A percentile compares a stretch with the other conserved stretches of the same genome.
These are phyloP conservation scores for Phytophthora citricola DNA, from an alignment of 352 stramenopile genomes.

Conservation along the genomic window DNA sequence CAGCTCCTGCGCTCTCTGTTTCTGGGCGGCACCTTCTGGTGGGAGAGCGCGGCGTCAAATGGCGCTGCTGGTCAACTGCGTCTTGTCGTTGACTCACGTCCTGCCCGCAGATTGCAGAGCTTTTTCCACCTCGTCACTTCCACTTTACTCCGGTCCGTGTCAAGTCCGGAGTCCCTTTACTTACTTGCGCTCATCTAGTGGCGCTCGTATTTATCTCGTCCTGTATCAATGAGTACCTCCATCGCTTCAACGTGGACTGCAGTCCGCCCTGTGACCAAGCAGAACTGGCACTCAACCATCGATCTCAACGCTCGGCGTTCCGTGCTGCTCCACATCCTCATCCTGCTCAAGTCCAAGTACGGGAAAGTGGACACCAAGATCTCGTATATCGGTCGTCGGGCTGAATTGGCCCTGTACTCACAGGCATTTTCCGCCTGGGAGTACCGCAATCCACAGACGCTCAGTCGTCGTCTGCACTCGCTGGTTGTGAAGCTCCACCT, in stretches of 20 bases:
- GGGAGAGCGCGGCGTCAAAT: slow-evolving; percentile 31
- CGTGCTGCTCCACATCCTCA: slow-evolving; percentile 65
- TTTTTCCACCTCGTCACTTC: slow-evolving; percentile 16
- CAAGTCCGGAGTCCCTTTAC: slow-evolving; percentile 33
- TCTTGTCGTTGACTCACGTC: slow-evolving; percentile 25
- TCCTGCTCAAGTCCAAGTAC: slow-evolving; percentile 74
- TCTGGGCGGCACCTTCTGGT: slow-evolving; percentile 37
- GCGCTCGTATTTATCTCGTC: slow-evolving; percentile 34
- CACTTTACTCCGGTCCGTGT: slow-evolving; percentile 35
- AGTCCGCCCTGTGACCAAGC: slow-evolving; percentile 14
- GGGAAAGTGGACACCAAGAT: slow-evolving; percentile 64
- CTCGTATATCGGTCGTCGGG: slow-evolving; percentile 64
- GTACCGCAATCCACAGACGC: slow-evolving; percentile 63
- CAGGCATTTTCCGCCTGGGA: slow-evolving; percentile 58
- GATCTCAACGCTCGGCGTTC: slow-evolving; percentile 47
- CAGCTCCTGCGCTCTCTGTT: slow-evolving; percentile 24
- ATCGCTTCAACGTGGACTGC: slow-evolving; percentile 13
- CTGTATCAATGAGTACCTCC: slow-evolving; percentile 23
- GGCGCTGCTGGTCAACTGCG: slow-evolving; percentile 18
- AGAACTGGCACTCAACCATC: slow-evolving; percentile 54
- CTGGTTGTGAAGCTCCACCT: slow-evolving; percentile 70
- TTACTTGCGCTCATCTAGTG: slow-evolving; percentile 27
- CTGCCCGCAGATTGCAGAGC: background rate
- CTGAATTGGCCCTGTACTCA: slow-evolving; percentile 62
- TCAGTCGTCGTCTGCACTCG: slow-evolving; percentile 62